phyloP scores from a whole-genome alignment of 305 asterid species.

The Fraxinus sp. region DNA sequence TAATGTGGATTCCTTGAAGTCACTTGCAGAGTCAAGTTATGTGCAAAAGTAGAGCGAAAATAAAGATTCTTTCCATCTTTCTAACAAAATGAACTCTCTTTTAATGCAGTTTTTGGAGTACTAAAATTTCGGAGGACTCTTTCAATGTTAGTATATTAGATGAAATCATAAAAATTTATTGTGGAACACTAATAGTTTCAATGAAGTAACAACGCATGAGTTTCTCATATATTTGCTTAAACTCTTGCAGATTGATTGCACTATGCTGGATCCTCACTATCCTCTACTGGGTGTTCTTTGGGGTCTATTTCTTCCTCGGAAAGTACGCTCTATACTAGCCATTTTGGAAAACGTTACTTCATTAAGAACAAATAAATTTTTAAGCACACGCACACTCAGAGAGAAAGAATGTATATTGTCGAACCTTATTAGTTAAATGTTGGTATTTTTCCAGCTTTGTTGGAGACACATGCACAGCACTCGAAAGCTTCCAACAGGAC shows the following conservation, averaged over 20 bases:
- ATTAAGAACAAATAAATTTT: background rate
- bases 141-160: constrained; percentile 48
- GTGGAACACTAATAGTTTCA: background rate
- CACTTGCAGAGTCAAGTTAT: background rate
- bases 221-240: constrained; percentile 21
- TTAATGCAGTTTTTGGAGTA: constrained; percentile 53
- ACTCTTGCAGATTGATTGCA: constrained; percentile 50
- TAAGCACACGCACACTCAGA: background rate
- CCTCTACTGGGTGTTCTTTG: constrained; percentile 73
- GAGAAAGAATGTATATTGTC: background rate
- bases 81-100: constrained; percentile 23
- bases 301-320: constrained; percentile 58
- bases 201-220: background rate
- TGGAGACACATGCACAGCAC: constrained; percentile 72
- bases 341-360: background rate
- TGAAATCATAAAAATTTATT: background rate
- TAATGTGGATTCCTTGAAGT: constrained; percentile 13
- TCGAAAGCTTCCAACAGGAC: constrained; percentile 63
- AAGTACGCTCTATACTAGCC: constrained; percentile 40
- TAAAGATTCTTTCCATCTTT: background rate
- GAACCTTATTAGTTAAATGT: background rate
- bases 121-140: constrained; percentile 42
- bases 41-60: background rate
- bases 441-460: constrained; percentile 49
- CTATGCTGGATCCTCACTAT: constrained; percentile 65